Conservation (phyloP, 1,284 basidiomycete species). For the Puccinia triticina region DNA sequence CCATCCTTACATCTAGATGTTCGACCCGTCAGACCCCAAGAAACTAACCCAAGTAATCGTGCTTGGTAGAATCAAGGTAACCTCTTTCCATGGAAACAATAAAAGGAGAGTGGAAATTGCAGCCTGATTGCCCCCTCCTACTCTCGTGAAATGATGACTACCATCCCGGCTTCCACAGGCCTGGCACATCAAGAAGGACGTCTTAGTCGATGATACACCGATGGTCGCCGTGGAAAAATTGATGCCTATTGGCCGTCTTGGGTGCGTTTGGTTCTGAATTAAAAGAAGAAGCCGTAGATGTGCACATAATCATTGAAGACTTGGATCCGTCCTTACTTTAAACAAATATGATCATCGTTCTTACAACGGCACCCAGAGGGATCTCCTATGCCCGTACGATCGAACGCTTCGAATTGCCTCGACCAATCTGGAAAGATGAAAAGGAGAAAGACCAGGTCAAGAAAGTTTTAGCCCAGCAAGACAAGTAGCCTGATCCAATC, state of each 20-base stretch:
- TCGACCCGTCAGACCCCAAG: constrained; percentile 29
- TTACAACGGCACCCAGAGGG: constrained; percentile 4
- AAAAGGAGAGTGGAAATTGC: not conserved
- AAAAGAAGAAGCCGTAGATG: not conserved
- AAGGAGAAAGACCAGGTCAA: constrained; percentile 33
- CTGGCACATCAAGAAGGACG: constrained; percentile 36
- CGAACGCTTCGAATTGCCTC: constrained; percentile 38
- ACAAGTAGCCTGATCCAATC: not conserved
- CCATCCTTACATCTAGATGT: constrained; percentile 14
- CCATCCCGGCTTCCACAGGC: constrained; percentile 10
- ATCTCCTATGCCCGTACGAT: constrained; percentile 25
- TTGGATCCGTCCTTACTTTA: not conserved
- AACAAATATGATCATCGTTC: not conserved
- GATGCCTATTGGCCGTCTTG: constrained; percentile 44
- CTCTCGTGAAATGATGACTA: not conserved
- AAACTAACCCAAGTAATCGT: constrained; percentile 29
- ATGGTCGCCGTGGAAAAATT: constrained; percentile 39
- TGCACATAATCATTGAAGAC: not conserved
- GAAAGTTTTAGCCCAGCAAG: constrained; percentile 18
- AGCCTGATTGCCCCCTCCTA: not conserved
- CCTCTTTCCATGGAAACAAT: not conserved
- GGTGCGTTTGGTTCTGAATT: constrained; percentile 4
- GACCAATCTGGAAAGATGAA: constrained; percentile 41
- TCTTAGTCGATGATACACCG: constrained; percentile 31
- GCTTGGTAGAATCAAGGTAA: constrained; percentile 48